These are phyloP conservation scores for Meira miltonrushii DNA, from an alignment of 1,284 basidiomycete genomes.

Conservation along the genomic window DNA sequence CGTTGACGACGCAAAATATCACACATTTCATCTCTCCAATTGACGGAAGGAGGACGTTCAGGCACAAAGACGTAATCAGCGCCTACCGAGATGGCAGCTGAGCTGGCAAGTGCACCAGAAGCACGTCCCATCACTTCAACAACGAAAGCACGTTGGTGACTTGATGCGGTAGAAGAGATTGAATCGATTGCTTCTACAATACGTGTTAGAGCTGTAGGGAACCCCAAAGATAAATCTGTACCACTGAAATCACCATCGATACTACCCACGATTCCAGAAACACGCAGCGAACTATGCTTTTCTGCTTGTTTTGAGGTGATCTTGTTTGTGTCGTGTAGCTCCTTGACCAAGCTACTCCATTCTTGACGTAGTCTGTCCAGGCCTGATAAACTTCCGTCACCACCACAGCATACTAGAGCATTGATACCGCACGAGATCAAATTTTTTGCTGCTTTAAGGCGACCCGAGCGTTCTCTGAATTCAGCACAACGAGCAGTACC, in stretches of 20 bases:
- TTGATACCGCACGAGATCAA: constrained; percentile 93
- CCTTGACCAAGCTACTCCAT: constrained; percentile 77
- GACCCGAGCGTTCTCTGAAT: constrained; percentile 82
- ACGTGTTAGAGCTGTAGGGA: constrained; percentile 85
- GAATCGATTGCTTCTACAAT: constrained; percentile 98
- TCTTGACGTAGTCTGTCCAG: constrained; percentile 89
- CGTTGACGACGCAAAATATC: constrained; percentile 83
- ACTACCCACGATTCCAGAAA: constrained; percentile 93
- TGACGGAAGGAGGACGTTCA: constrained; percentile 74
- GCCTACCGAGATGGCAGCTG: constrained; percentile 87
- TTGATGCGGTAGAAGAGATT: constrained; percentile 91
- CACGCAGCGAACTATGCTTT: constrained; percentile 76
- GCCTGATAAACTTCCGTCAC: constrained; percentile 91
- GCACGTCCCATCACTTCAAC: constrained; percentile 98
- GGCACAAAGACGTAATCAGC: constrained; percentile 98
- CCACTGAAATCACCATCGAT: constrained; percentile 99
- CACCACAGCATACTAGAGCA: constrained; percentile 91
- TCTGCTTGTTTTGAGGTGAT: constrained; percentile 72
- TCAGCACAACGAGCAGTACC: constrained; percentile 85
- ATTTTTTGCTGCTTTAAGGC: constrained; percentile 79
- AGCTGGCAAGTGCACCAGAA: constrained; percentile 92
- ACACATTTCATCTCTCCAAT: constrained; percentile 92
- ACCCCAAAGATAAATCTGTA: constrained; percentile 95
- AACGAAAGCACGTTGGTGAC: constrained; percentile 95
- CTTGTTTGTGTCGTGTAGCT: constrained; percentile 63